These are phyloP conservation scores for Epichloe aotearoae DNA, from an alignment of 2,329 filamentous ascomycete genomes.

Conservation along the genomic window DNA sequence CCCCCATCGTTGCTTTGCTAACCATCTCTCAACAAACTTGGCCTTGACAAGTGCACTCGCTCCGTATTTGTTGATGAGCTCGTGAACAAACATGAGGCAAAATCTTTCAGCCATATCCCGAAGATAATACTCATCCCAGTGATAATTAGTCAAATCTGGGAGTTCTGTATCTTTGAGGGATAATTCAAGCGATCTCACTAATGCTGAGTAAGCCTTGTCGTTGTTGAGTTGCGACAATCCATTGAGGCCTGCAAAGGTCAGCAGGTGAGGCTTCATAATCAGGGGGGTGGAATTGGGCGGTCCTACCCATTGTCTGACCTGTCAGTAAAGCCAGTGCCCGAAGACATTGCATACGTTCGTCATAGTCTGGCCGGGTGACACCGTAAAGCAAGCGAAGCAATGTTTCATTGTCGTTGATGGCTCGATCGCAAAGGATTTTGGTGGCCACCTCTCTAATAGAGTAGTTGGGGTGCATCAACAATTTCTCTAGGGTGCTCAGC, in stretches of 20 bases:
- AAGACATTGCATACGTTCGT: conserved; percentile 43
- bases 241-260: conserved; percentile 18
- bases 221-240: conserved; percentile 35
- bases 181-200: conserved; percentile 48
- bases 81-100: conserved; percentile 42
- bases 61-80: conserved; percentile 47
- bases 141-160: conserved; percentile 37
- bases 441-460: conserved; percentile 57
- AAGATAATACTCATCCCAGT: conserved; percentile 50
- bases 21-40: conserved; percentile 58
- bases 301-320: conserved; percentile 22
- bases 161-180: conserved; percentile 36
- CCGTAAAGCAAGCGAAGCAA: conserved; percentile 41
- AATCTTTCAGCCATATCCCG: conserved; percentile 49
- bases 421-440: conserved; percentile 42
- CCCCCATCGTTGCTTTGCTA: conserved; percentile 64
- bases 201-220: conserved; percentile 37
- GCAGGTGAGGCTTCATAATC: conserved; percentile 3
- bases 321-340: conserved; percentile 43
- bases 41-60: conserved; percentile 45
- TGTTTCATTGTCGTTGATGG: conserved; percentile 43
- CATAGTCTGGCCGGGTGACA: conserved; percentile 45
- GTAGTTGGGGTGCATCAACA: conserved; percentile 58
- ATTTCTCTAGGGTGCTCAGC: conserved; percentile 50
- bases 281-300: background rate